phyloP scores from a whole-genome alignment of 441 rosid species.

The Euphorbia celastroides region DNA sequence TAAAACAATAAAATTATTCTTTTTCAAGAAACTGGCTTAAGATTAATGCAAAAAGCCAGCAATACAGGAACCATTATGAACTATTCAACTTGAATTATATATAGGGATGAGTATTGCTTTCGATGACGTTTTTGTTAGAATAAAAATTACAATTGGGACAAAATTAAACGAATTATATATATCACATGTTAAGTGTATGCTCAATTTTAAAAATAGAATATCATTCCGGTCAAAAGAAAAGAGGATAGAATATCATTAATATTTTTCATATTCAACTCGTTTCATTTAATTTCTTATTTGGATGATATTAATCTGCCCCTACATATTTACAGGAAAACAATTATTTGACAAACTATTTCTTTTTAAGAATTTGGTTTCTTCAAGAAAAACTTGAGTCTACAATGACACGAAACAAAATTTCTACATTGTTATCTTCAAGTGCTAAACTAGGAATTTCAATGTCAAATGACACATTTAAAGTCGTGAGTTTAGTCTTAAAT shows the following conservation, averaged over 20 bases:
- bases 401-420: too few relatives aligned
- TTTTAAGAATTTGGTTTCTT: too few relatives aligned
- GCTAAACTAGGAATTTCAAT: too few relatives aligned
- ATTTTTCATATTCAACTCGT: neutral
- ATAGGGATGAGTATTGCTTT: neutral
- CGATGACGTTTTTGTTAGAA: neutral
- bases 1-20: too few relatives aligned
- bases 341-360: too few relatives aligned
- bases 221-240: too few relatives aligned
- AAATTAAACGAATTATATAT: neutral
- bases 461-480: too few relatives aligned
- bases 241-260: neutral
- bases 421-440: too few relatives aligned
- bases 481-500: too few relatives aligned
- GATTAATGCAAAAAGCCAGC: too few relatives aligned
- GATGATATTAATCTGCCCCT: neutral
- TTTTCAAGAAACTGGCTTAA: too few relatives aligned
- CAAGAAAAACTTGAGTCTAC: neutral
- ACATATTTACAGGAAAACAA: slow-evolving; percentile 14
- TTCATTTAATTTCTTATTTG: neutral
- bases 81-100: neutral
- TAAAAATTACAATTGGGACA: neutral
- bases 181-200: neutral
- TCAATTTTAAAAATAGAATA: neutral
- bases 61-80: too few relatives aligned